Evolutionary conservation across 257 asterid species (phyloP), one percentile per base, ranked within the genome.

Genomic region (Penstemon barbatus): DNA sequence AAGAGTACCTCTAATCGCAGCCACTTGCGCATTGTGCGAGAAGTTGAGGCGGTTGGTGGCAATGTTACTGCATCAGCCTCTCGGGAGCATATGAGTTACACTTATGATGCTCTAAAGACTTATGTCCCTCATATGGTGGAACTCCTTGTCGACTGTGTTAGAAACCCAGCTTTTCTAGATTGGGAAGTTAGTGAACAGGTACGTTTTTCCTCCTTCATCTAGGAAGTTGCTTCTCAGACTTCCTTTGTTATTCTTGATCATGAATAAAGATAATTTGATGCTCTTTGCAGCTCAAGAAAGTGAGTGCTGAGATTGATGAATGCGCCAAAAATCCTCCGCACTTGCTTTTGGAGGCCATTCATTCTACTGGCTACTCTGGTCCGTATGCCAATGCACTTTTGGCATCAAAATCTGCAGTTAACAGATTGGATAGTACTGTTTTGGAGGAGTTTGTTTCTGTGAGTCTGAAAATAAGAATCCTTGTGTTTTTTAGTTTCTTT

Each of bases 161-260:
- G 95, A 74, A 93, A 93, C 77, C 97, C 96, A 13, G 96, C 88
- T 0, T 93, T 90, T 73, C 77, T 90, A 77, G 99, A 93, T 57
- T 93, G 97, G 97, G 99, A 93, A 84, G 96, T 90, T 70, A 79
- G 72, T 25, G 99, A 93, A 60, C 99, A 92, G 98, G 98, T 92
- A 75, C 41, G 13, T 38, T 51, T 54, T 48, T 54, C 68, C 38
- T 74, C 50, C 15, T 58, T 55, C 67, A 41, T 73, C 63, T 57
- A 11, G 55, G 66, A 33, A 45, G 8, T 66, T 18, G 56, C 13
- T 68, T 8, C 39, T 19, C 7, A 6, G 11, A 44, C 60, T 0
- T 25, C 33, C 36, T 7, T 7, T 59, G 33, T 2, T 71, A 51
- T 53, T 60, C 7, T 55, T 45, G 56, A 56, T 54, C 59, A 36